Evolutionary conservation across 306 rosid species (phyloP), one percentile per base, ranked within the genome.

Genomic region (Coriaria nepalensis): DNA sequence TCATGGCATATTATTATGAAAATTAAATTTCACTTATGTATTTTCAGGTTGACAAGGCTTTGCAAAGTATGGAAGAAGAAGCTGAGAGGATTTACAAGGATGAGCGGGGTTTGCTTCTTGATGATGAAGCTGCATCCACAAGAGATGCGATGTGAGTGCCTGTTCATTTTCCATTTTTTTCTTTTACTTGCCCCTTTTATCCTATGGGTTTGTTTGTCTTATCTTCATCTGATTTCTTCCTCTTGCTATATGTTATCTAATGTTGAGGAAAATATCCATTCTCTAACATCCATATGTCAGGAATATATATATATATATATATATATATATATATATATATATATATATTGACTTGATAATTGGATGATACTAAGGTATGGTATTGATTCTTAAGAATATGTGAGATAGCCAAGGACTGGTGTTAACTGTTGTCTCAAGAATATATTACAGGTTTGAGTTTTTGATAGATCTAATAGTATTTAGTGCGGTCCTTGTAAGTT

Each of bases 61-160:
- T 90, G 66, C 77, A 51, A 59, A 90, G 97, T 44, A 78, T 84
- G 75, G 97, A 90, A 72, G 82, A 75, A 63, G 95, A 90, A 69
- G 93, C 95, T 48, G 92, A 90, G 64, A 80, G 76, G 29, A 81
- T 79, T 59, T 90, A 84, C 82, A 84, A 79, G 84, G 95, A 90
- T 59, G 97, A 90, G 66, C 76, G 79, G 43, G 86, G 80, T 45
- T 66, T 67, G 58, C 84, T 84, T 50, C 97, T 77, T 58, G 90
- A 84, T 34, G 94, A 90, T 67, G 97, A 90, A 62, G 97, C 97
- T 47, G 93, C 97, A 41, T 84, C 95, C 37, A 81, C 92, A 32
- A 76, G 97, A 70, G 97, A 90, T 81, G 93, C 93, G 37, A 84
- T 90, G 97, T 90, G 61, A 75, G 97, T 72, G 38, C 42, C 61